Evolutionary conservation across 306 rosid genomes (phyloP).

Genomic region (Trichosanthes cucumerina): DNA sequence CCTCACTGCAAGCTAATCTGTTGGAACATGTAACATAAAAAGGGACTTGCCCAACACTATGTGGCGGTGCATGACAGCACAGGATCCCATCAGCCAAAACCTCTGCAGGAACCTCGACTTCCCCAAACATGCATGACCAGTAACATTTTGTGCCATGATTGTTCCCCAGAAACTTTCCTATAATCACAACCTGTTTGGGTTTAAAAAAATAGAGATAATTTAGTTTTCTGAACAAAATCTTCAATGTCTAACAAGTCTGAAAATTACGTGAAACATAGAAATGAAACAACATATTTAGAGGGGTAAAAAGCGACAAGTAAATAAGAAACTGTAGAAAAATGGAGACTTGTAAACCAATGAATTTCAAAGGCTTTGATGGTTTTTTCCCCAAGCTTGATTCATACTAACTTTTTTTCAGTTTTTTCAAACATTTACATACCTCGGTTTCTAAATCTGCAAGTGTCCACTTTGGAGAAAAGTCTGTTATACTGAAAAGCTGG

Average conservation of each 20-base stretch:
- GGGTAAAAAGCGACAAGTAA: background rate
- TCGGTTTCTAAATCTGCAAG: conserved; percentile 47
- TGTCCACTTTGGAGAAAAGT: conserved; percentile 78
- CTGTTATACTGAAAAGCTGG: conserved; percentile 68
- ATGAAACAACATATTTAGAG: background rate
- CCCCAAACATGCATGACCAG: conserved; percentile 97
- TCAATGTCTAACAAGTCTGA: background rate
- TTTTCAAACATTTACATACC: conserved; percentile 30
- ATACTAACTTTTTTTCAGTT: background rate
- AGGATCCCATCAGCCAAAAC: conserved; percentile 65
- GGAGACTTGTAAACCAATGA: background rate
- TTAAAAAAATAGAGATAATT: conserved; percentile 12
- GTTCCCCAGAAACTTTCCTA: conserved; percentile 55
- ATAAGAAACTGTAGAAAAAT: background rate
- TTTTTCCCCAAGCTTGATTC: background rate
- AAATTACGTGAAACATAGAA: background rate
- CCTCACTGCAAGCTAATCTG: conserved; percentile 87
- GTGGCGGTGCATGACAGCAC: conserved; percentile 71
- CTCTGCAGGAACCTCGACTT: conserved; percentile 80
- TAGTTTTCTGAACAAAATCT: background rate
- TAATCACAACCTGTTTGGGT: conserved; percentile 53
- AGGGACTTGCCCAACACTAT: conserved; percentile 56
- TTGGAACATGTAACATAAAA: conserved; percentile 84
- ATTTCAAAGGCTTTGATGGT: background rate
- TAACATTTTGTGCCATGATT: conserved; percentile 26